Evolutionary conservation across 768 basidiomycete species (phyloP).

Genomic region (Tulasnella sp.): DNA sequence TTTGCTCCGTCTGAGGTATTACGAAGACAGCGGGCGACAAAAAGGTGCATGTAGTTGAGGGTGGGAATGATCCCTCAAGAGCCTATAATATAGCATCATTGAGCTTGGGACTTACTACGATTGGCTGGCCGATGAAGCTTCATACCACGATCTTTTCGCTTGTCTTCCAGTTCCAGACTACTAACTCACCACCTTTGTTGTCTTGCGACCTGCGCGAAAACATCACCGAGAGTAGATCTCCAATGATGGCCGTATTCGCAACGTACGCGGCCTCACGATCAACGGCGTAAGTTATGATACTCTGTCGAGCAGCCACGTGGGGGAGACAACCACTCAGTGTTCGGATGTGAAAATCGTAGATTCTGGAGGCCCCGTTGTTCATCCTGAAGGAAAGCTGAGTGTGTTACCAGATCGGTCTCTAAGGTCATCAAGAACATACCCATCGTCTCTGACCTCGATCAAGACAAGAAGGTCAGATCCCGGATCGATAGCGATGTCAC

Average conservation of each 20-base stretch:
- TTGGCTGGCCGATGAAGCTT: not conserved
- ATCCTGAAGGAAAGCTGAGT: not conserved
- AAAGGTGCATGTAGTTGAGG: not conserved
- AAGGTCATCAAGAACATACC: not conserved
- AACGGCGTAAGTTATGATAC: too few species aligned
- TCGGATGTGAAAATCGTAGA: too few species aligned
- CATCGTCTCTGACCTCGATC: not conserved
- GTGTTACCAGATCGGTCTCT: not conserved
- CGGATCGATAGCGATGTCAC: not conserved
- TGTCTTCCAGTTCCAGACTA: constrained; percentile 8
- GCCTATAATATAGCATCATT: not conserved
- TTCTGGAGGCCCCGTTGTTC: not conserved
- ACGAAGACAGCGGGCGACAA: not conserved
- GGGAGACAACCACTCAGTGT: too few species aligned
- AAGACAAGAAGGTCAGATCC: not conserved
- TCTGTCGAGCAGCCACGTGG: too few species aligned
- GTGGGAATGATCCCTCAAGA: not conserved
- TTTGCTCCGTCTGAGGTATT: not conserved
- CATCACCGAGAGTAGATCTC: not conserved
- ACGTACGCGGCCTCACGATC: too few species aligned
- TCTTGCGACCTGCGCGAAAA: not conserved
- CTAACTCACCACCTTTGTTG: not conserved
- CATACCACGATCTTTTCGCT: not conserved
- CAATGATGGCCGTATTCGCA: not conserved
- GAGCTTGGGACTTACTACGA: not conserved